Percentiles rank a stretch among this genome's conserved stretches.
phyloP scores from a whole-genome alignment of 108 stramenopile species.

The Cafeteria roenbergensis region DNA sequence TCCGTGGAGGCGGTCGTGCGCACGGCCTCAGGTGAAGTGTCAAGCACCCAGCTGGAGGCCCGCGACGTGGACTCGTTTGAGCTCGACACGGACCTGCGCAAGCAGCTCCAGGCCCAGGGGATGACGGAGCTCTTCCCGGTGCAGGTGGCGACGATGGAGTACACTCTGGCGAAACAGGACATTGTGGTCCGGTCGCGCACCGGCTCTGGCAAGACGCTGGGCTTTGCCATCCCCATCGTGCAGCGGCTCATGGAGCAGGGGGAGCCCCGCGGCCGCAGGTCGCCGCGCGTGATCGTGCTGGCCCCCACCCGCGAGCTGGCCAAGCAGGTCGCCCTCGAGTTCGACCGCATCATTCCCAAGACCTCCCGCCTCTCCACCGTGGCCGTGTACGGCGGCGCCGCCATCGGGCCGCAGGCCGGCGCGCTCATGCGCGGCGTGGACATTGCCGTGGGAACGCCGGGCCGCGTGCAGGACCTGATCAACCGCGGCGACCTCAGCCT shows the following conservation, averaged over 20 bases:
- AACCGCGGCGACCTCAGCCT: constrained; percentile 75
- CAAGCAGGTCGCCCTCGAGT: constrained; percentile 81
- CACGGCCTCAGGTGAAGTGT: too few species aligned
- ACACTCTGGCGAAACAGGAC: not conserved
- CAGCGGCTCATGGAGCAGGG: not conserved
- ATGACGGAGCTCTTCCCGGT: constrained; percentile 16
- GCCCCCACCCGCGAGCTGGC: constrained; percentile 97
- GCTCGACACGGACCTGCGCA: not conserved
- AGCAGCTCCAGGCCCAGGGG: not conserved
- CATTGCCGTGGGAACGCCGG: constrained; percentile 89
- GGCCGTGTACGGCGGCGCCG: constrained; percentile 90
- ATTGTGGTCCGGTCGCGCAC: constrained; percentile 14
- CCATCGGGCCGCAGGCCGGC: constrained; percentile 69
- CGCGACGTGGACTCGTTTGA: not conserved
- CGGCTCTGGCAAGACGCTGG: constrained; percentile 22
- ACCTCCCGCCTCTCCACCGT: constrained; percentile 56
- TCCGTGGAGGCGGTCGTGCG: too few species aligned
- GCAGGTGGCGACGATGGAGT: constrained; percentile 4
- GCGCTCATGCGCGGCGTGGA: constrained; percentile 71
- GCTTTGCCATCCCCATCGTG: constrained; percentile 13
- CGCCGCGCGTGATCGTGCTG: constrained; percentile 52
- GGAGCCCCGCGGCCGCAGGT: constrained; percentile 2
- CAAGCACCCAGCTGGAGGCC: too few species aligned
- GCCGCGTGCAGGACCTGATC: constrained; percentile 87
- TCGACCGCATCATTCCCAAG: constrained; percentile 38